A percentile compares a stretch with the other conserved stretches of the same genome.
These are phyloP conservation scores for Acrocalymma vagum DNA, from an alignment of 2,329 filamentous ascomycete genomes.

Conservation along the genomic window DNA sequence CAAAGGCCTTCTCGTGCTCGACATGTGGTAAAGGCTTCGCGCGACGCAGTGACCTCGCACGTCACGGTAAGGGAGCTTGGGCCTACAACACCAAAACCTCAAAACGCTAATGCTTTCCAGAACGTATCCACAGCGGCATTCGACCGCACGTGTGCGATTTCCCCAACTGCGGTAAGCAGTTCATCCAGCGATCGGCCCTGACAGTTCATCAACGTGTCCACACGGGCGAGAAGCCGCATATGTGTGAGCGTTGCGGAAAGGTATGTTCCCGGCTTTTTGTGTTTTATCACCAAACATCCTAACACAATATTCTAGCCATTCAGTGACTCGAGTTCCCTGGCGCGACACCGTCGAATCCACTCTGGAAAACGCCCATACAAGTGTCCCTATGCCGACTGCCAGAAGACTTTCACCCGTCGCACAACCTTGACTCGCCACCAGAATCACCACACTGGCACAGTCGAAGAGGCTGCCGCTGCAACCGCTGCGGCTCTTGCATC, in stretches of 20 bases:
- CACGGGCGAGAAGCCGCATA: conserved; percentile 97
- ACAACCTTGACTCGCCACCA: conserved; percentile 96
- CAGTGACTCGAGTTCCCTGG: conserved; percentile 93
- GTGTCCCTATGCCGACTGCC: conserved; percentile 95
- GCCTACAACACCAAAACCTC: conserved; percentile 33
- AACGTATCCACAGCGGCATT: conserved; percentile 93
- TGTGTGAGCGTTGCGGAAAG: conserved; percentile 97
- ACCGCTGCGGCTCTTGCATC: conserved; percentile 84
- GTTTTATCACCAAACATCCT: conserved; percentile 19
- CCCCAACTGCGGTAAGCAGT: conserved; percentile 89
- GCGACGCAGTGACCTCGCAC: conserved; percentile 88
- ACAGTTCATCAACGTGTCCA: conserved; percentile 96
- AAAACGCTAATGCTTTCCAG: conserved; percentile 59
- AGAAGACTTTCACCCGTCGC: conserved; percentile 96
- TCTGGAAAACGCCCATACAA: conserved; percentile 96
- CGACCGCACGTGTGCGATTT: conserved; percentile 93
- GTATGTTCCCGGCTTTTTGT: conserved; percentile 58
- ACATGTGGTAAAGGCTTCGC: conserved; percentile 94
- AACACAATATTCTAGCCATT: conserved; percentile 73
- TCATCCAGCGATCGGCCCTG: conserved; percentile 94
- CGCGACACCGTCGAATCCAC: conserved; percentile 92
- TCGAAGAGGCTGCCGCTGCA: conserved; percentile 90
- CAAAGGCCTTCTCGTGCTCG: conserved; percentile 86
- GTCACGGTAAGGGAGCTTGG: conserved; percentile 77
- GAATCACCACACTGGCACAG: conserved; percentile 93